Evolutionary conservation across 331 rosid species (phyloP), one percentile per base, ranked within the genome.

Genomic region (Telfairia occidentalis): DNA sequence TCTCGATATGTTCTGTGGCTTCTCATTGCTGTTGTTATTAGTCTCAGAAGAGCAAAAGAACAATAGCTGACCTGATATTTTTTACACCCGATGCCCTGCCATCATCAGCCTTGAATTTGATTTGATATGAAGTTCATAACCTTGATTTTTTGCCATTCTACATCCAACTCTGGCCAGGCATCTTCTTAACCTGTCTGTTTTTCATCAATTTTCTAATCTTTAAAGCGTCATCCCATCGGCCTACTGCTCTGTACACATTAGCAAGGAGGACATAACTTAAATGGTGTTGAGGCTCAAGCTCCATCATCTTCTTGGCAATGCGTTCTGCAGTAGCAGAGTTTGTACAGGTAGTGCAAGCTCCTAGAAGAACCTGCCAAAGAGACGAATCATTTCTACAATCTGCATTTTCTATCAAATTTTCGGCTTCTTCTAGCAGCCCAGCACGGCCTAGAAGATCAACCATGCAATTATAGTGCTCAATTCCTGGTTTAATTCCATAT

Each of bases 381-480:
- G 96, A 84, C 1, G 85, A 84, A 73, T 86, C 84, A 24, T 82
- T 78, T 77, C 82, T 83, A 75, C 84, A 90, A 34, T 88, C 96
- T 2, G 96, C 94, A 78, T 84, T 87, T 82, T 84, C 84, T 61
- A 90, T 81, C 80, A 89, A 78, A 74, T 52, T 79, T 81, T 88
- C 94, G 43, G 97, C 98, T 86, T 93, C 98, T 60, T 93, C 91
- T 54, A 93, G 82, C 23, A 84, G 81, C 63, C 82, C 97, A 2
- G 97, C 94, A 29, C 98, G 90, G 12, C 94, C 94, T 7, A 93
- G 85, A 59, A 93, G 91, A 81, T 90, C 92, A 50, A 90, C 87
- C 94, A 90, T 85, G 78, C 97, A 93, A 74, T 80, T 88, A 70
- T 86, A 93, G 78, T 89, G 98, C 83, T 89, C 98, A 34, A 84